Base-by-base conservation (phyloP, 2,329 filamentous ascomycete genomes). In the Sordariomycetes sp. region DNA sequence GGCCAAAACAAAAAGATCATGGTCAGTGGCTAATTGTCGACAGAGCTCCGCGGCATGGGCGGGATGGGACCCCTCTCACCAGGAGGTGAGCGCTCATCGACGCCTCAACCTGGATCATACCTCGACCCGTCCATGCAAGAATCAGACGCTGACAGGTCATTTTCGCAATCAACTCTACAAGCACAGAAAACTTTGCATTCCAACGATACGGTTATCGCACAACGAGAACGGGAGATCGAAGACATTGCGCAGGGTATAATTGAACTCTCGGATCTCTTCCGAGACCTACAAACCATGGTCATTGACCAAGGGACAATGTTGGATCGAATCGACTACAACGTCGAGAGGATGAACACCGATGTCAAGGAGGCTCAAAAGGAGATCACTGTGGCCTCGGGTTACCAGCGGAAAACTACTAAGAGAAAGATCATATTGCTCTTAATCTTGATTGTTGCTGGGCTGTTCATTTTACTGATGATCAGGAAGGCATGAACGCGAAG, bases 201-300 rank as follows among this genome's bases (percentile, higher is more conserved):
- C 38, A 87, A 93, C 51, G 90, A 96, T 53, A 70, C 79, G 3
- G 77, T 77, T 24, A 96, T 98, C 46, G 75, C 81, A 40, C 92
- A 96, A 56, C 84, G 92, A 42, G 92, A 98, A 60, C 80, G 84
- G 26, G 92, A 96, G 58, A 98, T 98, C 49, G 93, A 94, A 52
- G 88, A 95, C 47, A 98, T 98, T 42, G 92, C 92, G 3, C 88
- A 95, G 54, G 90, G 92, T 38, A 96, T 98, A 58, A 96, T 98
- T 50, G 90, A 96, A 54, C 68, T 98, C 7, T 86, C 90, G 4
- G 92, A 95, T 55, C 86, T 98, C 33, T 98, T 98, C 65, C 86
- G 93, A 41, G 92, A 98, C 50, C 66, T 98, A 20, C 92, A 98
- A 59, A 81, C 72, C 31, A 96, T 98, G 88, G 86, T 93, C 46